Percentiles rank a stretch among this genome's conserved stretches.
Conservation (phyloP, 2,329 filamentous ascomycete species). For the Capronia coronata region DNA sequence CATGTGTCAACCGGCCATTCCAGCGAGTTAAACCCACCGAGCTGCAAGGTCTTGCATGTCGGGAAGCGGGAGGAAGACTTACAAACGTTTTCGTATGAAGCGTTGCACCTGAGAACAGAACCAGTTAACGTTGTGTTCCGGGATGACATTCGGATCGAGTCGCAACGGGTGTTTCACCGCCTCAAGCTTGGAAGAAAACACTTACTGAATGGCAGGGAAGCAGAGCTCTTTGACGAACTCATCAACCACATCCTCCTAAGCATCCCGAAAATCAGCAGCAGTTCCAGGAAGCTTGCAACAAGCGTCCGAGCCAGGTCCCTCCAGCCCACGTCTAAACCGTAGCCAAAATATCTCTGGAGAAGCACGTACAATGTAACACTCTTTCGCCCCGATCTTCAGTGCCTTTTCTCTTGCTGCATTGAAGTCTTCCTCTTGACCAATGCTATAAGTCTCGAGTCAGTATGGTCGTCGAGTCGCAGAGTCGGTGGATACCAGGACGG, state of each 20-base stretch:
- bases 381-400: conserved; percentile 60
- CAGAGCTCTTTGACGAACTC: conserved; percentile 77
- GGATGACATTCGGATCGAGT: no score
- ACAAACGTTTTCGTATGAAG: conserved; percentile 29
- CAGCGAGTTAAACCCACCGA: no score
- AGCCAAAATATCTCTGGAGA: no score
- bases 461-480: not conserved
- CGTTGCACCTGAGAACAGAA: conserved; percentile 39
- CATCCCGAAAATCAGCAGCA: conserved; percentile 30
- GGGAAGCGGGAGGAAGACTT: no score
- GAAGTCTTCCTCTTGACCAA: conserved; percentile 68
- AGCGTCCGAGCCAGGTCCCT: no score
- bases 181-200: conserved; percentile 31
- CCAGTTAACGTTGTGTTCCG: not conserved
- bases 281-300: not conserved
- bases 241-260: conserved; percentile 55
- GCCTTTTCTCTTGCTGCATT: conserved; percentile 63
- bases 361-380: conserved; percentile 36
- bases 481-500: not conserved
- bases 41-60: no score
- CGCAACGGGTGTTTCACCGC: not conserved
- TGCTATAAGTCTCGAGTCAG: conserved; percentile 29
- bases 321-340: no score
- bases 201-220: conserved; percentile 64
- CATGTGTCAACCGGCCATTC: no score